These are phyloP conservation scores for Phalaenopsis equestris DNA, from an alignment of 106 monocot species.

Conservation along the genomic window DNA sequence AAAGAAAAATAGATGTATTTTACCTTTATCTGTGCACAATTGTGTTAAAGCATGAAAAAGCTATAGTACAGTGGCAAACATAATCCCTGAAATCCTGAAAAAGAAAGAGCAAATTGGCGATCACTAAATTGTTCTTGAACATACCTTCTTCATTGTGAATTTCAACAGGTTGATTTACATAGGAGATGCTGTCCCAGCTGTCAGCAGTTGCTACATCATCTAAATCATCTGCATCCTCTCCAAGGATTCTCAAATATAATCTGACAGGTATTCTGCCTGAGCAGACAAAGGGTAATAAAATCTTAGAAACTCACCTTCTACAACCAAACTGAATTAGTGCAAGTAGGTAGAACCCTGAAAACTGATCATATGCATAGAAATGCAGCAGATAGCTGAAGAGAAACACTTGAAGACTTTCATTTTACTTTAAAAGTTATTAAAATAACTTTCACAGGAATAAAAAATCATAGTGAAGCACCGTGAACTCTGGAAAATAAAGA, in stretches of 20 bases:
- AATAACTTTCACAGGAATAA: neutral
- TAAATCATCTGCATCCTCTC: slow-evolving; percentile 44
- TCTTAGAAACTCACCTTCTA: neutral
- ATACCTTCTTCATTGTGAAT: slow-evolving; percentile 63
- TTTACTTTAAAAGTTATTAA: neutral
- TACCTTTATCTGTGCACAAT: too few species aligned
- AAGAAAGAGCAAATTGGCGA: neutral
- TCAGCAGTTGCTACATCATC: slow-evolving; percentile 42
- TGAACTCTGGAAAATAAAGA: neutral
- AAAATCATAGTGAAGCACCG: neutral
- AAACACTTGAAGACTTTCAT: neutral
- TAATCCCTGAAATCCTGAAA: neutral
- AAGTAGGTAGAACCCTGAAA: neutral
- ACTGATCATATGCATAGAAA: too few species aligned
- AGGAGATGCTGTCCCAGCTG: slow-evolving; percentile 69
- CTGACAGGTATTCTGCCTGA: slow-evolving; percentile 88
- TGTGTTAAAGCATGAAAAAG: too few species aligned
- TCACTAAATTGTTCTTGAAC: neutral
- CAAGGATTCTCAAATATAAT: slow-evolving; percentile 53
- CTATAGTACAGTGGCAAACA: too few species aligned
- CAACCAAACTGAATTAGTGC: neutral
- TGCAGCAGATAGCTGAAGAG: neutral
- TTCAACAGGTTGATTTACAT: slow-evolving; percentile 80
- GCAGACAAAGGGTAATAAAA: neutral
- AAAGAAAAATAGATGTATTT: too few species aligned